Conservation (phyloP, 2,329 filamentous ascomycete species). For the Neopestalotiopsis sp. region DNA sequence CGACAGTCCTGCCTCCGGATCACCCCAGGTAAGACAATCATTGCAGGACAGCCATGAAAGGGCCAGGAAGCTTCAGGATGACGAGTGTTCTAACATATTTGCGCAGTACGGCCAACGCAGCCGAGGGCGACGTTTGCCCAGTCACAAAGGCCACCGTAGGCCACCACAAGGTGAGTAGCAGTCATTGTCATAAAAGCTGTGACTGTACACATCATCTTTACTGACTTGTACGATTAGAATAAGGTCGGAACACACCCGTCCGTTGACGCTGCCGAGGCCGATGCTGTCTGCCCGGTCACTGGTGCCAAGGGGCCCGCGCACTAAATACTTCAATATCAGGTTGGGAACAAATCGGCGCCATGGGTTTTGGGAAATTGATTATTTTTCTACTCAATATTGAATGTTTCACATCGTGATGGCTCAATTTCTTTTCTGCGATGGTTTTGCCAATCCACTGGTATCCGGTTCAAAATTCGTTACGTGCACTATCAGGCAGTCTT, state of each 20-base stretch:
- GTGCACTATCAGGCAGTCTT: no score
- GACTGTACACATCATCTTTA: background rate
- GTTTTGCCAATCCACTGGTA: no score
- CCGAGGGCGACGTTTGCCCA: conserved; percentile 41
- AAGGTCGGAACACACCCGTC: conserved; percentile 42
- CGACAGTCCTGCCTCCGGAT: conserved; percentile 45
- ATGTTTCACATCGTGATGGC: background rate
- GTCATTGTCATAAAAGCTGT: background rate
- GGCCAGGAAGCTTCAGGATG: no score
- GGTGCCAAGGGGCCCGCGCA: conserved; percentile 29
- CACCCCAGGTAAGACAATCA: conserved; percentile 37
- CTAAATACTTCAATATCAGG: background rate
- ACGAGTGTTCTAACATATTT: background rate
- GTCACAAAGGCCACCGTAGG: conserved; percentile 48
- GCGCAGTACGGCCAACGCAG: conserved; percentile 30
- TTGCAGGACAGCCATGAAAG: background rate
- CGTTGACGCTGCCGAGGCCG: conserved; percentile 32
- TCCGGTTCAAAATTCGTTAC: no score
- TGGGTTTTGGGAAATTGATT: background rate
- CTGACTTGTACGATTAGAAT: conserved; percentile 25
- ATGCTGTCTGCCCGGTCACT: conserved; percentile 45
- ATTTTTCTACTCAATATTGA: background rate
- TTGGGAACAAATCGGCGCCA: background rate
- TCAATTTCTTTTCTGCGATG: no score
- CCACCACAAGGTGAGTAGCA: conserved; percentile 39